Evolutionary conservation across 2,329 filamentous ascomycete genomes (phyloP).

Genomic region (Neocucurbitaria cava): DNA sequence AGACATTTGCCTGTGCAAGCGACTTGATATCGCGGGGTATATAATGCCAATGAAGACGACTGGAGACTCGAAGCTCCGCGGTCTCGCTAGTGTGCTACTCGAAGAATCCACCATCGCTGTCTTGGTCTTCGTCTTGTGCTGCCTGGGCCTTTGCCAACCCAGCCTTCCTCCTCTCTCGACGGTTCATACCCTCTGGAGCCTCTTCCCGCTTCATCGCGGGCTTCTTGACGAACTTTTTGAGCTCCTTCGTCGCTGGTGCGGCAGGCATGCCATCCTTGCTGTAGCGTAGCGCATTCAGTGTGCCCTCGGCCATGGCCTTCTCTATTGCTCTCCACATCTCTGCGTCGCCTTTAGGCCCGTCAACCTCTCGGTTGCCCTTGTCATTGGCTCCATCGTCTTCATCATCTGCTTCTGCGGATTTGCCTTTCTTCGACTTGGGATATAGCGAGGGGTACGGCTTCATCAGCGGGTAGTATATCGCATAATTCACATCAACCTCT

Average conservation of each 20-base stretch:
- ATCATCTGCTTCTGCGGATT: slow-evolving; percentile 30
- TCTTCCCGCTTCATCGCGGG: slow-evolving; percentile 20
- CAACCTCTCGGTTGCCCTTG: slow-evolving; percentile 39
- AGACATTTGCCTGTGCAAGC: slow-evolving; percentile 2
- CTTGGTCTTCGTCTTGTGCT: slow-evolving; percentile 34
- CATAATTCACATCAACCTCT: slow-evolving; percentile 78
- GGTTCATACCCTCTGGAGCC: slow-evolving; percentile 17
- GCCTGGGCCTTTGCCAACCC: slow-evolving; percentile 8
- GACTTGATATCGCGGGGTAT: slow-evolving; percentile 19
- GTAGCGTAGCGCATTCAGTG: slow-evolving; percentile 64
- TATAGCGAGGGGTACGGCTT: slow-evolving; percentile 72
- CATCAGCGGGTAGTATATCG: slow-evolving; percentile 73
- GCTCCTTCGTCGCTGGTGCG: slow-evolving; percentile 30
- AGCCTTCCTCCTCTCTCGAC: slow-evolving; percentile 24
- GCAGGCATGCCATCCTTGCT: slow-evolving; percentile 47
- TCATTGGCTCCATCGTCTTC: slow-evolving; percentile 33
- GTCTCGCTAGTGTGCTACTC: slow-evolving; percentile 25
- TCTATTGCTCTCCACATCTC: slow-evolving; percentile 75
- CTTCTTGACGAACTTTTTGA: slow-evolving; percentile 18
- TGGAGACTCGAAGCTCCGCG: background rate
- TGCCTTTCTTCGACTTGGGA: slow-evolving; percentile 36
- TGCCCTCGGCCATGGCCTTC: slow-evolving; percentile 66
- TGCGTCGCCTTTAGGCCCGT: slow-evolving; percentile 57
- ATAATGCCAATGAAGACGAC: slow-evolving; percentile 14
- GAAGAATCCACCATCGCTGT: slow-evolving; percentile 50